These are phyloP conservation scores for Selaginella tamariscina DNA, from an alignment of 75 land plant genomes.

Conservation along the genomic window DNA sequence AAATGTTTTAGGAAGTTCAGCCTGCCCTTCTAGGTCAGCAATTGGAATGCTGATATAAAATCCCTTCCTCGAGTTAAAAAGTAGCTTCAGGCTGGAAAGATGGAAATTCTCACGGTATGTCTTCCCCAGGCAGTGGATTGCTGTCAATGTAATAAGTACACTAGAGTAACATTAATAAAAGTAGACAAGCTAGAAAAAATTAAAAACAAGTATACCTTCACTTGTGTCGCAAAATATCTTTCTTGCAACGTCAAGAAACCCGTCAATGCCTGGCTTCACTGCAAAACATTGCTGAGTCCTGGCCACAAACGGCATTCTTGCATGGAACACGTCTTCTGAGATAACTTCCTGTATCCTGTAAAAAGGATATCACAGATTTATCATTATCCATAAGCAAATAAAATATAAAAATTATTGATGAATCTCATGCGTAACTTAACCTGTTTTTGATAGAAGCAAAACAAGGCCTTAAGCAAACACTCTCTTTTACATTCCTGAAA, in stretches of 20 bases:
- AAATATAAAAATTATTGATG: not conserved
- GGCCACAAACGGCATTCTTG: slow-evolving; percentile 79
- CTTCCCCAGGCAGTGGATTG: slow-evolving; percentile 77
- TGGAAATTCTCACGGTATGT: slow-evolving; percentile 69
- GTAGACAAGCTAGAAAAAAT: slow-evolving; percentile 9
- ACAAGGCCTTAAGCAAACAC: slow-evolving; percentile 41
- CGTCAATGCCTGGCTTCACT: slow-evolving; percentile 85
- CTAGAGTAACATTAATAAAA: not conserved
- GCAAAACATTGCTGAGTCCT: slow-evolving; percentile 98
- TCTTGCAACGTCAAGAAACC: slow-evolving; percentile 77
- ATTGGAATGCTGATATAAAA: slow-evolving; percentile 79
- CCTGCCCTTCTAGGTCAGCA: slow-evolving; percentile 47
- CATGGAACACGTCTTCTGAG: slow-evolving; percentile 77
- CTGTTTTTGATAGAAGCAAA: not conserved
- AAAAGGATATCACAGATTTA: slow-evolving; percentile 1
- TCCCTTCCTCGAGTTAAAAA: slow-evolving; percentile 77
- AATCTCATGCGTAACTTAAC: not conserved
- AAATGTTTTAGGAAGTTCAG: slow-evolving; percentile 55
- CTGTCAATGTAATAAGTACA: slow-evolving; percentile 26
- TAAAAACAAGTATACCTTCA: slow-evolving; percentile 45
- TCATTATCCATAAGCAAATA: not conserved
- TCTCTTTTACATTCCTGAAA: slow-evolving; percentile 54
- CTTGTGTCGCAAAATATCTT: slow-evolving; percentile 88
- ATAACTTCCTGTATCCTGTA: slow-evolving; percentile 66
- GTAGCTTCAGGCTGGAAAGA: slow-evolving; percentile 74